Evolutionary conservation across 495 filamentous ascomycete species (phyloP), one percentile per base, ranked within the genome.

Genomic region (Pseudomonodictys pantanalensis): DNA sequence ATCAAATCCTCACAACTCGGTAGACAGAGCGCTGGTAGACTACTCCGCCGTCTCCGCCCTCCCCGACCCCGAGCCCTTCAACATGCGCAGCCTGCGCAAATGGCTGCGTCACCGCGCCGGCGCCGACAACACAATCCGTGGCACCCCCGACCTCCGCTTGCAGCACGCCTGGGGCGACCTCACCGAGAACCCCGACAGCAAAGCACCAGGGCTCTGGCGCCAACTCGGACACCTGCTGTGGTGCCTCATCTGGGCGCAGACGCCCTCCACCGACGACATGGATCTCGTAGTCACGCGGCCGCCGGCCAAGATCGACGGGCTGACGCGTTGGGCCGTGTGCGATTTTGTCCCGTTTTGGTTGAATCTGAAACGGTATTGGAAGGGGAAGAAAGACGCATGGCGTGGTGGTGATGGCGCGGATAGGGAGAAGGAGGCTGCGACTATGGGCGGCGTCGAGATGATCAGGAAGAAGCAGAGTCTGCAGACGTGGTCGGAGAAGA

Each of bases 21-120:
- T 48, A 57, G 53, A 57, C 26, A 23, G 38, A 46, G 42, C 53
- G 6, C 10, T 53, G 33, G 18, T 53, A 8, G 18, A 24, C 1
- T 53, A 24, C 50, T 41, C 50, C 7, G 12, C 23, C 6, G 24
- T 53, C 6, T 53, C 10, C 32, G 32, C 50, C 20, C 22, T 53
- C 1, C 35, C 50, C 12, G 50, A 53, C n/a, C 50, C 50, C 3
- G 50, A 53, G 17, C 33, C 50, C n/a, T 53, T 41, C 50, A 53
- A 53, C 22, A 53, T 53, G 50, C 50, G 7, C 5, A 53, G 6
- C 22, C 33, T 53, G n/a, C 30, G 50, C 18, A 53, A 53, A 23
- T 53, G 50, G 50, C 30, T 53, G 7, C 32, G 22, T 1, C 32
- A 53, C 33, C 12, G 22, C 24, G 28, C 12, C 15, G 25, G 49